These are phyloP conservation scores for Hansenula lynferdii DNA, from an alignment of 1,139 yeast genomes.

Conservation along the genomic window DNA sequence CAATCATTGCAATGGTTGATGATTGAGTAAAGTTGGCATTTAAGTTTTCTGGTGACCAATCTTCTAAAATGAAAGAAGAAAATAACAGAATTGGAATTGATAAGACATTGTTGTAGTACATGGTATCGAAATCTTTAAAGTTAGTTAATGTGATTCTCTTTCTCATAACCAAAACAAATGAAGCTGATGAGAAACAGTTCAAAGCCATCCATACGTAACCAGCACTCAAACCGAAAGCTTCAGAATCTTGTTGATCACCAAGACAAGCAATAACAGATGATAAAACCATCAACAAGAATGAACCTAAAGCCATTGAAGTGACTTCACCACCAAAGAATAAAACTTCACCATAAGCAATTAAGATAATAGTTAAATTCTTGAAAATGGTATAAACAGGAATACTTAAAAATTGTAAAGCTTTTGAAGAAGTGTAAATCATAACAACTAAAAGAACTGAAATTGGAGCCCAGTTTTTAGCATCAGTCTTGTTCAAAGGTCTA, in stretches of 20 bases:
- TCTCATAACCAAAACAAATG: constrained; percentile 92
- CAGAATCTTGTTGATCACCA: constrained; percentile 61
- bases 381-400: constrained; percentile 97
- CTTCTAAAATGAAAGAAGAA: constrained; percentile 76
- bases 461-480: constrained; percentile 95
- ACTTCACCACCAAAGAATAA: constrained; percentile 95
- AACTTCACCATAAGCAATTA: constrained; percentile 98
- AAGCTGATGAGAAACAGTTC: constrained; percentile 91
- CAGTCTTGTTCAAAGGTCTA: constrained; percentile 79
- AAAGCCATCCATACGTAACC: constrained; percentile 97
- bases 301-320: constrained; percentile 82
- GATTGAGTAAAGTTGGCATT: constrained; percentile 67
- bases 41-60: constrained; percentile 84
- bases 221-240: constrained; percentile 48
- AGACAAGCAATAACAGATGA: constrained; percentile 92
- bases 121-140: constrained; percentile 97
- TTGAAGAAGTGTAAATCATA: constrained; percentile 96
- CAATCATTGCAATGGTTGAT: constrained; percentile 79
- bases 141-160: constrained; percentile 95
- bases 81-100: constrained; percentile 83
- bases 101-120: constrained; percentile 93
- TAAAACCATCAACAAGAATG: constrained; percentile 86
- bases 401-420: constrained; percentile 85
- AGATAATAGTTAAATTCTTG: constrained; percentile 93
- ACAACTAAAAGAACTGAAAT: constrained; percentile 82